These are phyloP conservation scores for Thalia dealbata DNA, from an alignment of 176 grass and related monocot genomes.

Conservation along the genomic window DNA sequence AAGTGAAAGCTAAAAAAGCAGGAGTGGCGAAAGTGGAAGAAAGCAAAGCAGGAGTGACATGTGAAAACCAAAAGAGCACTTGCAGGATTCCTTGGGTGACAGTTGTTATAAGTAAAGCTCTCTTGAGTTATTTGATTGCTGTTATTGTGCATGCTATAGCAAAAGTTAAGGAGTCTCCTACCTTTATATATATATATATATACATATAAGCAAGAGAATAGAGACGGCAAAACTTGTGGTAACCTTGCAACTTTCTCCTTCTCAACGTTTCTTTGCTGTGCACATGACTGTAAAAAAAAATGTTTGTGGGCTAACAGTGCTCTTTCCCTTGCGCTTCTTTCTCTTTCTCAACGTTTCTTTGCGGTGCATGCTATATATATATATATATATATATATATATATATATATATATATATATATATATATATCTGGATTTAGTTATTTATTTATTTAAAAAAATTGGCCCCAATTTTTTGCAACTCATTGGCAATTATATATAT, in stretches of 20 bases:
- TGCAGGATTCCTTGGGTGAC: neutral
- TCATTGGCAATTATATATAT: no score
- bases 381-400: no score
- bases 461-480: no score
- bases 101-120: neutral
- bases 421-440: no score
- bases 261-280: neutral
- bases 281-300: neutral
- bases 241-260: neutral
- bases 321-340: no score
- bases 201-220: neutral
- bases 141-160: neutral
- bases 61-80: neutral
- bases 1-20: constrained; percentile 2
- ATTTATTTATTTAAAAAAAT: no score
- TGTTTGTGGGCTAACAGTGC: neutral
- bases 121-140: neutral
- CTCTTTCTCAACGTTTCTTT: no score
- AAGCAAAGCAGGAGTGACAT: neutral
- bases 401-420: no score
- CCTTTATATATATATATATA: neutral
- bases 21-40: neutral
- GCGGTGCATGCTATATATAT: no score
- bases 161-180: neutral
- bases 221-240: neutral